A percentile compares a stretch with the other conserved stretches of the same genome.
These are phyloP conservation scores for Tulasnella sp. DNA, from an alignment of 768 basidiomycete genomes.

Conservation along the genomic window DNA sequence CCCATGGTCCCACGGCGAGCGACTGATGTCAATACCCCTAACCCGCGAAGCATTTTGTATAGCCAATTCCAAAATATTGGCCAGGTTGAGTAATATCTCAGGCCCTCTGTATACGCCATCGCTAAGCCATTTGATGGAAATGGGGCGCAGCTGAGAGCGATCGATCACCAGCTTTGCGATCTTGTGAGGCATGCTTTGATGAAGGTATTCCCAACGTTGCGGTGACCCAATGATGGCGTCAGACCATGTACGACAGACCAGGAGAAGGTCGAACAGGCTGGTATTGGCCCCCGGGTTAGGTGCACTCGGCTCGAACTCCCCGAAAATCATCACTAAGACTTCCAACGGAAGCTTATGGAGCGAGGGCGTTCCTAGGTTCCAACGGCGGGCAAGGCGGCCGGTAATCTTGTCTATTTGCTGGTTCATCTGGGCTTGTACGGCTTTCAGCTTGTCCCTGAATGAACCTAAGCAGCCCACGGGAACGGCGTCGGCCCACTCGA, in stretches of 20 bases:
- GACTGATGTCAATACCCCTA: no score
- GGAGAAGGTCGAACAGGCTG: neutral
- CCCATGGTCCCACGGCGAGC: no score
- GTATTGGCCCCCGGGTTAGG: neutral
- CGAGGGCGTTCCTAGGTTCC: neutral
- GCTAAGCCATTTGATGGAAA: no score
- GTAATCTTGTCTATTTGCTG: neutral
- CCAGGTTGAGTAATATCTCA: no score
- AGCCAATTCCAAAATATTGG: no score
- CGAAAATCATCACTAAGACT: neutral
- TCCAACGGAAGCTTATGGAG: neutral
- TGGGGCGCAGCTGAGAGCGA: neutral
- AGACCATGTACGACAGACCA: neutral
- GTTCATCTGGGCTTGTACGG: neutral
- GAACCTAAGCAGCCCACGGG: neutral
- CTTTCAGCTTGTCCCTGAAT: neutral
- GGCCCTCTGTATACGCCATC: no score
- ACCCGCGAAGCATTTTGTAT: no score
- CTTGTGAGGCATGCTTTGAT: neutral
- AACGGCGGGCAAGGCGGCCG: neutral
- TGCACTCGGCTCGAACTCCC: neutral
- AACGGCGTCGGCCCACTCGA: neutral
- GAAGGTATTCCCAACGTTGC: neutral
- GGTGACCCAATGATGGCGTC: neutral
- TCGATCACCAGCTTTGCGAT: neutral